phyloP scores from a whole-genome alignment of 2,329 filamentous ascomycete species.

The Alternaria novae-zelandiae region DNA sequence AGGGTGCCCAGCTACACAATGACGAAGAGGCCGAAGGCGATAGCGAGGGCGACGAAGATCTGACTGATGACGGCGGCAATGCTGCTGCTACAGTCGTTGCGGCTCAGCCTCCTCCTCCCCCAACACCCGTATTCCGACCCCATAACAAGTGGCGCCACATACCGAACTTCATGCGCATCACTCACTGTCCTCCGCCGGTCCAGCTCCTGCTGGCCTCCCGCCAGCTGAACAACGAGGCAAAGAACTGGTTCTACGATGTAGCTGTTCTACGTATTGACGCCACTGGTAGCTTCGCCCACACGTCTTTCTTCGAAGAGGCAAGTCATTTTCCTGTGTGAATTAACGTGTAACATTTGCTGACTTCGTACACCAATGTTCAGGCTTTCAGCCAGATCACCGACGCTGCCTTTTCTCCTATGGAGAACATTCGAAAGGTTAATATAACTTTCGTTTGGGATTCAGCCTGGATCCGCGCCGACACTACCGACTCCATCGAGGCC shows the following conservation, averaged over 20 bases:
- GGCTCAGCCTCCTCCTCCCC: constrained; percentile 5
- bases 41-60: constrained; percentile 6
- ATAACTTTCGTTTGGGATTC: constrained; percentile 44
- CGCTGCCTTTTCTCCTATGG: constrained; percentile 42
- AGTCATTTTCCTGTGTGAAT: constrained; percentile 3
- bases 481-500: constrained; percentile 18
- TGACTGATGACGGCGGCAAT: constrained; percentile 5
- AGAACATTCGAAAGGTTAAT: constrained; percentile 42
- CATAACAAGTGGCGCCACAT: constrained; percentile 43
- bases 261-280: constrained; percentile 36
- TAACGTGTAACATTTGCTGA: background rate
- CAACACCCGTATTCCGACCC: constrained; percentile 18
- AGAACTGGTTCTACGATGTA: constrained; percentile 45
- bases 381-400: constrained; percentile 32
- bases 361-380: background rate
- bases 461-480: constrained; percentile 36
- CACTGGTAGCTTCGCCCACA: constrained; percentile 44
- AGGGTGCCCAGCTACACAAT: background rate
- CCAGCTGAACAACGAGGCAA: constrained; percentile 36
- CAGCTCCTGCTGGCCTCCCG: constrained; percentile 39
- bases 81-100: background rate
- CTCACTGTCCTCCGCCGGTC: constrained; percentile 37
- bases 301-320: constrained; percentile 40
- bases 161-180: constrained; percentile 41
- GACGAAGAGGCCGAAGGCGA: background rate